phyloP scores from a whole-genome alignment of 2,329 filamentous ascomycete species.

The Penicillium occitanis region DNA sequence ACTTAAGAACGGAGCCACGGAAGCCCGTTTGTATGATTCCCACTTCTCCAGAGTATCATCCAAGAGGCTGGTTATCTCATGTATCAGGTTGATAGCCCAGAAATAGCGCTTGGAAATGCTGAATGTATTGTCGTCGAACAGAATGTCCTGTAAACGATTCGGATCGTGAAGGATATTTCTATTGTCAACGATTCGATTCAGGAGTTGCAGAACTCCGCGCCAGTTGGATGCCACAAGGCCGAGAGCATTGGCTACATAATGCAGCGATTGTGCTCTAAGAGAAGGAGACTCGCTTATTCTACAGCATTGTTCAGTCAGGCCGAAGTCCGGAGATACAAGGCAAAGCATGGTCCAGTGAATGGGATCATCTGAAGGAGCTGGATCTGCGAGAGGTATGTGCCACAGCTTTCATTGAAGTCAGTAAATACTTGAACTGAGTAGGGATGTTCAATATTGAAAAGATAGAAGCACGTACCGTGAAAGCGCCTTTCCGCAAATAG shows the following conservation, averaged over 20 bases:
- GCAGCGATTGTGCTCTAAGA: background rate
- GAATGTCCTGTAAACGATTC: no score
- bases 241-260: background rate
- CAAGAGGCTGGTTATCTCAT: no score
- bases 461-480: background rate
- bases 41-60: no score
- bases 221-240: background rate
- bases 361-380: background rate
- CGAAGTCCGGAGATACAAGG: background rate
- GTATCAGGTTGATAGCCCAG: no score
- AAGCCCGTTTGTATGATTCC: no score
- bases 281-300: background rate
- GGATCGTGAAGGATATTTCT: no score
- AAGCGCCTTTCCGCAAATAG: background rate
- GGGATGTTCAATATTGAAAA: background rate
- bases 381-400: background rate
- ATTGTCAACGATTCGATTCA: no score
- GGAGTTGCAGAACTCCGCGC: no score
- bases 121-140: no score
- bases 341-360: background rate
- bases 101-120: no score
- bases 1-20: constrained; percentile 4
- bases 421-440: background rate
- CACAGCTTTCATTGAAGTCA: background rate
- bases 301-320: background rate